Evolutionary conservation across 2,329 filamentous ascomycete species (phyloP).

Genomic region (Coleophoma crateriformis): DNA sequence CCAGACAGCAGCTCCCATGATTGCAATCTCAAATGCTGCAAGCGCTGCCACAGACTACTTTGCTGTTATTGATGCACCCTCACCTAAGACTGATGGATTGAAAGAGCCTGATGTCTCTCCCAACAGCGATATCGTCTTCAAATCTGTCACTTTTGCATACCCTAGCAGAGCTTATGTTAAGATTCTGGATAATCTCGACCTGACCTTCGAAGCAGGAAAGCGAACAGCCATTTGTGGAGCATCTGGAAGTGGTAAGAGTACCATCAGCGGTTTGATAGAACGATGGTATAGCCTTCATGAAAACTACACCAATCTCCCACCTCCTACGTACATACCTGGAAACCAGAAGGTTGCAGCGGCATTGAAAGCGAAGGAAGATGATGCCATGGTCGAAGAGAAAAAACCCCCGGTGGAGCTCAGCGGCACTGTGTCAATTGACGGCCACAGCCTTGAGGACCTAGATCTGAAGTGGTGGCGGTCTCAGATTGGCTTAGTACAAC

Average conservation of each 20-base stretch:
- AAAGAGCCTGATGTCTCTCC: conserved; percentile 43
- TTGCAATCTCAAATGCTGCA: conserved; percentile 38
- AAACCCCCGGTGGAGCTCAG: neutral
- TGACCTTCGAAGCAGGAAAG: conserved; percentile 25
- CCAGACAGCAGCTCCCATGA: conserved; percentile 49
- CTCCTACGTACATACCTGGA: neutral
- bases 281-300: conserved; percentile 50
- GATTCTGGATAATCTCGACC: conserved; percentile 24
- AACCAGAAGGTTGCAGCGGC: no score
- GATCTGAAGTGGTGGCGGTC: conserved; percentile 34
- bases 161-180: conserved; percentile 21
- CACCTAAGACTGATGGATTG: conserved; percentile 33
- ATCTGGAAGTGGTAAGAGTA: conserved; percentile 53
- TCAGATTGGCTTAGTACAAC: conserved; percentile 46
- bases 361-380: neutral
- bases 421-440: conserved; percentile 13
- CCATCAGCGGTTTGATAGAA: conserved; percentile 46
- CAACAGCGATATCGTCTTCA: conserved; percentile 47
- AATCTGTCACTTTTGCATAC: conserved; percentile 32
- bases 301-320: neutral
- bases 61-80: conserved; percentile 29
- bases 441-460: conserved; percentile 8
- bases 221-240: conserved; percentile 51
- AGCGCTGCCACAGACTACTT: conserved; percentile 31
- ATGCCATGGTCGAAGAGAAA: neutral